Base-by-base conservation (phyloP, 345 rosid species). In the Ceriops tagal region DNA sequence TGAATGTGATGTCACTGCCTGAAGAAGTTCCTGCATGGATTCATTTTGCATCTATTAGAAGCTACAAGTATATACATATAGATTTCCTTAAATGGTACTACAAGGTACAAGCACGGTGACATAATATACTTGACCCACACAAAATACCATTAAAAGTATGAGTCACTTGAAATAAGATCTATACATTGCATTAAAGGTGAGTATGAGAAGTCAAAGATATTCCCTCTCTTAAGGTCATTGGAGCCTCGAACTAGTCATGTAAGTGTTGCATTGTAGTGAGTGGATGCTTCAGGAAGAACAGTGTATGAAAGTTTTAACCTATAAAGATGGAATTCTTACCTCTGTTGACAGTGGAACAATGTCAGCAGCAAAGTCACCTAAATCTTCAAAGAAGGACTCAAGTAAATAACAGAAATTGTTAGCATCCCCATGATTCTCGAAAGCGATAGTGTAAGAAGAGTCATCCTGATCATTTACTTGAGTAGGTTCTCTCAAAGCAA, bases 371-470 rank as follows among this genome's bases (percentile, higher is more conserved):
- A 91, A 93, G 68, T 81, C 87, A 20, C 80, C 86, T 28, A 89
- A 81, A 73, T 81, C 93, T 82, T 88, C 93, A 37, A 91, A 91
- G 78, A 67, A 77, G 27, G 88, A 76, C 52, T 91, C 93, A 10
- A 88, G 87, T 51, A 93, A 80, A 75, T 66, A 78, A 69, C 91
- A 89, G 73, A 89, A 91, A 83, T 91, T 89, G 66, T 81, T 86
- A 64, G 98, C 98, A 80, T 93, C 97, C 51, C 55, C 73, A 53
- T 65, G 89, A 72, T 88, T 89, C 83, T 93, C 92, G 53, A 93
- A 93, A 69, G 86, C 91, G 82, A 91, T 58, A 13, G 77, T 77
- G 58, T 77, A 83, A 20, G 90, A 69, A 43, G 77, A 71, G 16
- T 73, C 67, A 32, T 34, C 71, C 28, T 72, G 70, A 19, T 79